Evolutionary conservation across 2,329 filamentous ascomycete genomes (phyloP).

Genomic region (Amauroascus niger): DNA sequence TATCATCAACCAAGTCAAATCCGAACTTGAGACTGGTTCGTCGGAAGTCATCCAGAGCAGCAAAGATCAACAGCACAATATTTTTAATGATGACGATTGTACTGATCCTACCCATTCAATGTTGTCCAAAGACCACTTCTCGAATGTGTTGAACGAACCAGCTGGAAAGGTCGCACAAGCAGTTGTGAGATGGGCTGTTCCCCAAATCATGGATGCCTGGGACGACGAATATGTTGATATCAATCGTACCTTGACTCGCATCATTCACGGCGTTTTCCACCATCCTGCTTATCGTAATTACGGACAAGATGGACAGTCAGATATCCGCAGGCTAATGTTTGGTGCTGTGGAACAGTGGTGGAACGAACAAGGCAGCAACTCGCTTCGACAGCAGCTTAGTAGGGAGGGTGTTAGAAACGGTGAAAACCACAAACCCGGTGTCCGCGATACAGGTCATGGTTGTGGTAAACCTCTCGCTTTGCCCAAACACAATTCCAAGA

Average conservation of each 20-base stretch:
- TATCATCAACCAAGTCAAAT: conserved; percentile 76
- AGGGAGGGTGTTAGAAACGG: conserved; percentile 66
- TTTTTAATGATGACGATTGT: conserved; percentile 68
- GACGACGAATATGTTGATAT: conserved; percentile 65
- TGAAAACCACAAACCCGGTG: conserved; percentile 77
- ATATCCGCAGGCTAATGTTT: conserved; percentile 71
- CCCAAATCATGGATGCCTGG: conserved; percentile 79
- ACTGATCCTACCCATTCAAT: conserved; percentile 88
- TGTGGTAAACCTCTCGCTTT: conserved; percentile 72
- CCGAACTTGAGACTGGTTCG: conserved; percentile 74
- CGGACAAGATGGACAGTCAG: conserved; percentile 59
- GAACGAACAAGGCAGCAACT: conserved; percentile 55
- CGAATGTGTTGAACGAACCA: conserved; percentile 78
- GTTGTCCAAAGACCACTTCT: conserved; percentile 93
- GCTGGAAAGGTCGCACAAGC: conserved; percentile 73
- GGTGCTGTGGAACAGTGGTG: conserved; percentile 76
- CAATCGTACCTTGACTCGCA: conserved; percentile 60
- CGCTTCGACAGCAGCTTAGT: conserved; percentile 64
- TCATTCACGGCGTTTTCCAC: conserved; percentile 74
- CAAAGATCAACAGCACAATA: conserved; percentile 71
- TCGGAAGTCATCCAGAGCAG: conserved; percentile 80
- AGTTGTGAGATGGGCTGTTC: conserved; percentile 75
- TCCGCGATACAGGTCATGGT: conserved; percentile 74
- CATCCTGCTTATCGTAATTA: conserved; percentile 69
- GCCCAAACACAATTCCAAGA: conserved; percentile 35